Conservation (phyloP, 2,329 filamentous ascomycete genomes). For the Colletotrichum sp. region DNA sequence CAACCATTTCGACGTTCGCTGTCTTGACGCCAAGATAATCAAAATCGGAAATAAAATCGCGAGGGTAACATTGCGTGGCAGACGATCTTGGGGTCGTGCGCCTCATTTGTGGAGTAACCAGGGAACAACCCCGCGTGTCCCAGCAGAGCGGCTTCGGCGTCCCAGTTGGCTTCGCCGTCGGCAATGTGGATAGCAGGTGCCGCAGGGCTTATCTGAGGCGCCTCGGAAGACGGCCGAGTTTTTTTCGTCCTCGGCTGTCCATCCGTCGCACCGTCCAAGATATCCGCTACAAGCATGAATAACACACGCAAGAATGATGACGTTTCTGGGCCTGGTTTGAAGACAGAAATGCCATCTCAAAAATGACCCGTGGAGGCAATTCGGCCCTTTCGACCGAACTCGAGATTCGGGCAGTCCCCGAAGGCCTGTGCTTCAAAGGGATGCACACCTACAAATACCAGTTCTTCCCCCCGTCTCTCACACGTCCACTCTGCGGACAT, state of each 20-base stretch:
- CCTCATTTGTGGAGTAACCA: not conserved
- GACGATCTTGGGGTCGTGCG: not conserved
- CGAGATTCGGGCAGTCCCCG: not conserved
- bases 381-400: not conserved
- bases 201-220: not conserved
- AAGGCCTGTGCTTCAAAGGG: not conserved
- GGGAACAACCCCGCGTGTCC: not conserved
- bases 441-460: not conserved
- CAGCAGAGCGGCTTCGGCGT: not conserved
- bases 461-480: not conserved
- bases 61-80: not conserved
- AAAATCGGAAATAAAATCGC: not conserved
- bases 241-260: not conserved
- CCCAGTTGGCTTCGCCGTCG: not conserved
- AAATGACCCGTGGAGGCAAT: not conserved
- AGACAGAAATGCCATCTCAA: not conserved
- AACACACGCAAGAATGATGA: not conserved
- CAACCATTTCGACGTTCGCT: not conserved
- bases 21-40: not conserved
- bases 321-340: not conserved
- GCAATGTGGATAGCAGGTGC: not conserved
- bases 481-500: fast-evolving
- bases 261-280: not conserved
- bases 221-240: not conserved
- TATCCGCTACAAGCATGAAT: not conserved